These are phyloP conservation scores for Phytopythium oedochilum DNA, from an alignment of 352 stramenopile species.

Conservation along the genomic window DNA sequence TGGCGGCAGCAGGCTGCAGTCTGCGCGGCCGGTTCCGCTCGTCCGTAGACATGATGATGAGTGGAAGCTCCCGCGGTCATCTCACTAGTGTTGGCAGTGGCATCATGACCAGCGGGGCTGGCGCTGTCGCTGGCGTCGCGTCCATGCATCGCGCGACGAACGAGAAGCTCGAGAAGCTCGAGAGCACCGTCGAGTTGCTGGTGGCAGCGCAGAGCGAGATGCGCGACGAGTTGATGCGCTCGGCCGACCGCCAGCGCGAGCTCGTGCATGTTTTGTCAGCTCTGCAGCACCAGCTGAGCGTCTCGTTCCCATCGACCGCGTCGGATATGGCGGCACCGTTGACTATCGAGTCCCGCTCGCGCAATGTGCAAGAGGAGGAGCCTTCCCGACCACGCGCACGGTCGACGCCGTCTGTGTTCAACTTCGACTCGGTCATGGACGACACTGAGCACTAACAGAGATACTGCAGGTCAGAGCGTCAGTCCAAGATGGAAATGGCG, in stretches of 20 bases:
- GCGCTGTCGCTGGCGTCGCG: background rate
- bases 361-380: background rate
- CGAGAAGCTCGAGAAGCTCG: conserved; percentile 46
- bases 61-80: background rate
- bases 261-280: conserved; percentile 28
- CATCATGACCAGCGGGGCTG: background rate
- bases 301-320: background rate
- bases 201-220: conserved; percentile 34
- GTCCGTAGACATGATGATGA: background rate
- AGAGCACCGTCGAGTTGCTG: conserved; percentile 35
- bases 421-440: conserved; percentile 26
- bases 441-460: background rate
- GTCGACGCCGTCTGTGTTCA: conserved; percentile 28
- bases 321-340: background rate
- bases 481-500: background rate
- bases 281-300: conserved; percentile 10
- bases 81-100: background rate
- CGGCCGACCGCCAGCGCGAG: conserved; percentile 27
- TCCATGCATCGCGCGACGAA: conserved; percentile 13
- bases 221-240: conserved; percentile 30
- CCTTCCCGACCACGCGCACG: conserved; percentile 4
- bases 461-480: background rate
- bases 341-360: background rate
- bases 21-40: background rate
- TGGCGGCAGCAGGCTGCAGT: background rate